Conservation (phyloP, 2,329 filamentous ascomycete species). For the Plectosphaerella plurivora region DNA sequence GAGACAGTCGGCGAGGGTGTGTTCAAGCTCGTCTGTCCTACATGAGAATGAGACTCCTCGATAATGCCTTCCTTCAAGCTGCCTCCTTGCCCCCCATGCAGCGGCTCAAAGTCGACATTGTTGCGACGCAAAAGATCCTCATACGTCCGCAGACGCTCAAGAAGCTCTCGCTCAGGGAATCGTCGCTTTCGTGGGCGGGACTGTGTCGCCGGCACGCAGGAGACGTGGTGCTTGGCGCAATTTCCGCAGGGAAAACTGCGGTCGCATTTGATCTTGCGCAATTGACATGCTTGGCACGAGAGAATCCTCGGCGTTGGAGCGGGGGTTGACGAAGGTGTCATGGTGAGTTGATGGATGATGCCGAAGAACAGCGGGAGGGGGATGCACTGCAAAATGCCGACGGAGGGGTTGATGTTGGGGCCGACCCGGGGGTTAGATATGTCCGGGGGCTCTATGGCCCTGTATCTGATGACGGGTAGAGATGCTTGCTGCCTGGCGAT, state of each 20-base stretch:
- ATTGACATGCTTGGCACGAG: conserved; percentile 57
- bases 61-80: neutral
- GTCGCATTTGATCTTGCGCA: conserved; percentile 61
- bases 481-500: no score
- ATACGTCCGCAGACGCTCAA: conserved; percentile 52
- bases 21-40: neutral
- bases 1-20: neutral
- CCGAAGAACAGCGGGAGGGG: neutral
- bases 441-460: neutral
- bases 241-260: conserved; percentile 53
- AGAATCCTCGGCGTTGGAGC: conserved; percentile 22
- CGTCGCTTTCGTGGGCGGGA: conserved; percentile 32
- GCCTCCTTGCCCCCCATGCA: conserved; percentile 18
- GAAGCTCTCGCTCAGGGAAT: conserved; percentile 54
- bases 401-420: neutral
- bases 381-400: neutral
- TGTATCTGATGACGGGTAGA: no score
- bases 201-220: conserved; percentile 38
- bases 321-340: neutral
- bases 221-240: conserved; percentile 37
- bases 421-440: neutral
- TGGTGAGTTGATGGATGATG: neutral
- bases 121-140: conserved; percentile 52
- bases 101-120: conserved; percentile 48
- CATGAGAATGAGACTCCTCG: neutral